Evolutionary conservation across 345 rosid species (phyloP).

Genomic region (Reutealis trisperma): DNA sequence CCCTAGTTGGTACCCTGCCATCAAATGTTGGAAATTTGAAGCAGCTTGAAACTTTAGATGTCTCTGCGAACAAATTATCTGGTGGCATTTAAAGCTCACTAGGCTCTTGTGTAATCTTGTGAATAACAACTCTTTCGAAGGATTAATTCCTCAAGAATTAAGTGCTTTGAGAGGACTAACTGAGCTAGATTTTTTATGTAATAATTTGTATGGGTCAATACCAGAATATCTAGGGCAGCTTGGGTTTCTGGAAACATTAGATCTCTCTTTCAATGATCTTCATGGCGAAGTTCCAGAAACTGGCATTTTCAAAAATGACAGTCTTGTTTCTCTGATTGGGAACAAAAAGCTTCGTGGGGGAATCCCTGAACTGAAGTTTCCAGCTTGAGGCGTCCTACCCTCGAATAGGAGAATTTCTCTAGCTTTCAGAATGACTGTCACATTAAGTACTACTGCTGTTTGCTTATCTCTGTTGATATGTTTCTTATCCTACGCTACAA

Average conservation of each 20-base stretch:
- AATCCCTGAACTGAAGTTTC: no score
- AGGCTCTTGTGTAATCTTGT: slow-evolving; percentile 12
- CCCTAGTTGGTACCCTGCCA: slow-evolving; percentile 17
- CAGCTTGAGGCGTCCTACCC: background rate
- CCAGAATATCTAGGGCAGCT: slow-evolving; percentile 17
- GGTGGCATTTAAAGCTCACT: slow-evolving; percentile 27
- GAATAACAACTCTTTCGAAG: slow-evolving; percentile 22
- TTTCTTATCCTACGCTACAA: background rate
- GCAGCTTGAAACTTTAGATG: slow-evolving; percentile 10
- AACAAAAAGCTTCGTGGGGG: no score
- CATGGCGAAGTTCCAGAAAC: slow-evolving; percentile 25
- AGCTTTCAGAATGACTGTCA: background rate
- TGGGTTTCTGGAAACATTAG: background rate
- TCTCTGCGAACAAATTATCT: slow-evolving; percentile 24
- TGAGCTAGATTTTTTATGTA: slow-evolving; percentile 23
- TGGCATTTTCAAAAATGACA: slow-evolving; percentile 32
- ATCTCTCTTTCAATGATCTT: slow-evolving; percentile 33
- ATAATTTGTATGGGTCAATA: slow-evolving; percentile 29
- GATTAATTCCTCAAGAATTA: slow-evolving; percentile 20
- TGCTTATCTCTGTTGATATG: background rate
- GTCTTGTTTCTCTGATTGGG: slow-evolving; percentile 4
- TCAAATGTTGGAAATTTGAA: slow-evolving; percentile 17
- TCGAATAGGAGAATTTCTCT: background rate
- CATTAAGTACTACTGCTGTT: background rate
- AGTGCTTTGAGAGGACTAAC: slow-evolving; percentile 19